These are phyloP conservation scores for Boletus huronensis DNA, from an alignment of 768 basidiomycete genomes.

Conservation along the genomic window DNA sequence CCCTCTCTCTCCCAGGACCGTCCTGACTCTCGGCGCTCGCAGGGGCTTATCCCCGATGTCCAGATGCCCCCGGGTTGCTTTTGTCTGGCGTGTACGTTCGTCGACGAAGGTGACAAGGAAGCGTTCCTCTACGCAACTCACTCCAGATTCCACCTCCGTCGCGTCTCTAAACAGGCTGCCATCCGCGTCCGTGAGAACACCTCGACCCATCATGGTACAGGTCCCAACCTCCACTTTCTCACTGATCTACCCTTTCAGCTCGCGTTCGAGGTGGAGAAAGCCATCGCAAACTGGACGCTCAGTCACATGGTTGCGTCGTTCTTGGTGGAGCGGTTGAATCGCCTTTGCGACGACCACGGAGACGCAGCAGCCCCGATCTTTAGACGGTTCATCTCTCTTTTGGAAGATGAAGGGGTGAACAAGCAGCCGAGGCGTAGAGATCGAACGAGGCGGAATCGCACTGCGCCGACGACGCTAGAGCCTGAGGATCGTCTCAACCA, in stretches of 20 bases:
- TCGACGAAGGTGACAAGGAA: conserved; percentile 20
- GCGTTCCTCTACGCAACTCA: conserved; percentile 29
- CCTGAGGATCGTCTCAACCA: conserved; percentile 13
- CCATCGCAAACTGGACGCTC: conserved; percentile 29
- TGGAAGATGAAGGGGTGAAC: conserved; percentile 14
- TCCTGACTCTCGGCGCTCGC: conserved; percentile 15
- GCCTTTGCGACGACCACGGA: conserved; percentile 16
- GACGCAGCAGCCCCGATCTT: conserved; percentile 25
- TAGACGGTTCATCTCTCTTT: conserved; percentile 12
- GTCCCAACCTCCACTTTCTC: conserved; percentile 24
- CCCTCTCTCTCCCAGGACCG: background rate
- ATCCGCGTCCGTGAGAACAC: conserved; percentile 20
- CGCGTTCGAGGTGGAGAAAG: conserved; percentile 40
- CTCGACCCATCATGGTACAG: conserved; percentile 1
- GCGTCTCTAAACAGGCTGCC: background rate
- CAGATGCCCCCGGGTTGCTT: conserved; percentile 30
- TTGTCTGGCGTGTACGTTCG: conserved; percentile 31
- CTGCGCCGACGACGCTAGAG: conserved; percentile 7
- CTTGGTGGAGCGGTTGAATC: conserved; percentile 17
- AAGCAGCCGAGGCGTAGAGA: background rate
- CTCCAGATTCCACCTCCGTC: conserved; percentile 21
- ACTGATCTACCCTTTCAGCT: conserved; percentile 30
- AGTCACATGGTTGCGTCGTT: conserved; percentile 18
- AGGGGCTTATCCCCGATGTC: conserved; percentile 26
- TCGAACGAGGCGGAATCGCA: background rate